Base-by-base conservation (phyloP, 1,139 yeast genomes). In the Eremothecium coryli region DNA sequence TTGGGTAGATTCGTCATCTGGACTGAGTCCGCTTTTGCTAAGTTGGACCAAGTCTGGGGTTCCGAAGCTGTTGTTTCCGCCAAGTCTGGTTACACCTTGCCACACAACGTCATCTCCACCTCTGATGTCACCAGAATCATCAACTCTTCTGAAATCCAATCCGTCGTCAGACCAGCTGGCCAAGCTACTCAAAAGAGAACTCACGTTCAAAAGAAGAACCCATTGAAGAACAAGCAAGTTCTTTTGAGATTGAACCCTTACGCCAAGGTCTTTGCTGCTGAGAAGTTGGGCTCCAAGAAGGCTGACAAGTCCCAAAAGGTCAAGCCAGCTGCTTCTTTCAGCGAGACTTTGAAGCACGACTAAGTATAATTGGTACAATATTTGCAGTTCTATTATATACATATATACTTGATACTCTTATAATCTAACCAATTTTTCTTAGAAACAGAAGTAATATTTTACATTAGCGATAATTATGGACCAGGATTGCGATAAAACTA, bases 171-270 rank as follows among this genome's bases (percentile, higher is more conserved):
- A 76, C 88, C 95, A 64, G 95, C 95, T 67, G 95, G 94, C 61
- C 90, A 81, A 70, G 70, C 93, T 60, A 71, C 79, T 64, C 93
- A 84, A 70, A 85, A 86, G 90, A 84, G 93, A 70, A 68, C 85
- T 54, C 85, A 82, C 76, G 94, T 82, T 66, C 81, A 79, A 70
- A 90, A 90, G 96, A 88, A 85, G 90, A 90, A 90, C 93, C 98
- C 99, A 73, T 86, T 90, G 68, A 90, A 85, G 90, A 90, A 93
- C 96, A 88, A 86, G 80, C 95, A 85, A 74, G 93, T 86, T 61
- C 72, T 86, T 66, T 80, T 86, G 69, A 85, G 96, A 77, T 82
- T 90, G 70, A 93, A 90, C 95, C 99, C 99, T 56, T 90, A 90
- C 80, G 97, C 98, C 62, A 85, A 85, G 82, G 94, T 90, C 59